Conservation (phyloP, 768 basidiomycete species). For the Rhodotorula kratochvilovae region DNA sequence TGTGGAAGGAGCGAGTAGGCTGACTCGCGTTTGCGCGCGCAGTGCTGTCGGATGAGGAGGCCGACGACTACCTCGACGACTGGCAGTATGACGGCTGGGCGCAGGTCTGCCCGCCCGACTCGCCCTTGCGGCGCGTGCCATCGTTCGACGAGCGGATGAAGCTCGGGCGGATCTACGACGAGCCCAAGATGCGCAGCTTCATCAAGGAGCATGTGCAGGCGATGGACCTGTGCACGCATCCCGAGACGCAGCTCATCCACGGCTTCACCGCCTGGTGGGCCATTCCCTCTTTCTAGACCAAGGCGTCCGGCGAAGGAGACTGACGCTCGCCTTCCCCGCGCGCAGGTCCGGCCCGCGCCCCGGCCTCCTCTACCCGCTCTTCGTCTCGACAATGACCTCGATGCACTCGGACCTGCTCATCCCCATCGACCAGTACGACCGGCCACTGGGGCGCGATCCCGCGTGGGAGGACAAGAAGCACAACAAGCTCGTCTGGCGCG, state of each 20-base stretch:
- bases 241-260: slow-evolving; percentile 37
- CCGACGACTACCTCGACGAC: slow-evolving; percentile 15
- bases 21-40: neutral
- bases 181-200: slow-evolving; percentile 25
- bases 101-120: slow-evolving; percentile 32
- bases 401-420: slow-evolving; percentile 87
- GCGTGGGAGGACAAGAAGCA: slow-evolving; percentile 82
- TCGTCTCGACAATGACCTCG: slow-evolving; percentile 77
- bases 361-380: slow-evolving; percentile 52
- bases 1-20: neutral
- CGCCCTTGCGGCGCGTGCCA: slow-evolving; percentile 23
- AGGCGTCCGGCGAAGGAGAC: neutral
- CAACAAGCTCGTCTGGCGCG: slow-evolving; percentile 79
- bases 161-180: slow-evolving; percentile 3
- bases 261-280: slow-evolving; percentile 43
- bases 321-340: neutral
- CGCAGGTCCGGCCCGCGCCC: slow-evolving; percentile 41
- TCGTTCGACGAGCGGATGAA: slow-evolving; percentile 13
- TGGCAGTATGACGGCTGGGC: slow-evolving; percentile 40
- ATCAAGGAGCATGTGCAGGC: slow-evolving; percentile 43
- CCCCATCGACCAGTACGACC: slow-evolving; percentile 91
- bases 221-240: slow-evolving; percentile 47
- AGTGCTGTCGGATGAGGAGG: slow-evolving; percentile 14
- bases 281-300: too few species aligned
- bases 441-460: slow-evolving; percentile 51